phyloP scores from a whole-genome alignment of 345 rosid genomes.

The Eucalyptus fibrosa region DNA sequence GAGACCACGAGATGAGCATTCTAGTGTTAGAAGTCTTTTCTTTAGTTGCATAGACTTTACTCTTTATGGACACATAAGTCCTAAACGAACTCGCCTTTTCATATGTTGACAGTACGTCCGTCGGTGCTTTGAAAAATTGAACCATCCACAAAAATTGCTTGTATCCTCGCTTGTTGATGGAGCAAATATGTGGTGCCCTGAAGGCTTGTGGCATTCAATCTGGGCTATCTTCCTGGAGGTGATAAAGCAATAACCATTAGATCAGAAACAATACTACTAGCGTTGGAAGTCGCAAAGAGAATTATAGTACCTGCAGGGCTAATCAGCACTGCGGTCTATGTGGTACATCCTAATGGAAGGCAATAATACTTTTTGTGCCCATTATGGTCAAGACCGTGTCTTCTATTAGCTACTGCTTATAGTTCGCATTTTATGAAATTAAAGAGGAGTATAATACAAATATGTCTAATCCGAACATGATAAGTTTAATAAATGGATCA shows the following conservation, averaged over 20 bases:
- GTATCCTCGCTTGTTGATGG: no score
- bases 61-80: no score
- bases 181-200: neutral
- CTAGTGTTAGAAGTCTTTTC: no score
- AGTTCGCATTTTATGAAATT: neutral
- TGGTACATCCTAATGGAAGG: conserved; percentile 91
- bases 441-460: neutral
- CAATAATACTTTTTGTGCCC: neutral
- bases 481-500: neutral
- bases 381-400: neutral
- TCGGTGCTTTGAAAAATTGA: no score
- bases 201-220: conserved; percentile 82
- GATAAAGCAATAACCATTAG: conserved; percentile 46
- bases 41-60: no score
- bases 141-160: no score
- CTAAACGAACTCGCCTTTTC: no score
- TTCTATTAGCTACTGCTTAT: neutral
- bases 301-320: conserved; percentile 42
- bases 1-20: no score
- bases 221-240: conserved; percentile 94
- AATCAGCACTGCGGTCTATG: conserved; percentile 66
- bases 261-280: conserved; percentile 45
- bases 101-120: no score
- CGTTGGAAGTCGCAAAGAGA: conserved; percentile 49
- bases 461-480: neutral